Conservation (phyloP, 1,284 basidiomycete species). For the Phlebopus sp. region DNA sequence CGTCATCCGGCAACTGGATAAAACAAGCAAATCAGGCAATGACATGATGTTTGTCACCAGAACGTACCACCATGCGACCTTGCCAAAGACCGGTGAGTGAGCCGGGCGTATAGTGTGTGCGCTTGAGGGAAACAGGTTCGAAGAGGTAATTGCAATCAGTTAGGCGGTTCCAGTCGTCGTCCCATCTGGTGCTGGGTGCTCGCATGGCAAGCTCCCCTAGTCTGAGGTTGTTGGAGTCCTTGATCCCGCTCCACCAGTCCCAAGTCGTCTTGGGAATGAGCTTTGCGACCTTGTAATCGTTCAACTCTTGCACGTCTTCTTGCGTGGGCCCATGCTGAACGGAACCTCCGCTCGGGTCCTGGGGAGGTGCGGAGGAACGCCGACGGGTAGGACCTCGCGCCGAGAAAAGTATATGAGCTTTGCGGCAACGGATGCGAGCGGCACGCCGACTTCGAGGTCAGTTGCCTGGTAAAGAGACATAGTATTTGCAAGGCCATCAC, state of each 20-base stretch:
- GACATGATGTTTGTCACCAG: background rate
- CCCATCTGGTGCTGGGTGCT: slow-evolving; percentile 45
- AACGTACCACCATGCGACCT: slow-evolving; percentile 54
- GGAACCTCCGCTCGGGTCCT: slow-evolving; percentile 42
- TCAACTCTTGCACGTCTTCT: slow-evolving; percentile 61
- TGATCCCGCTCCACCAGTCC: slow-evolving; percentile 32
- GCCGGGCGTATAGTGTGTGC: slow-evolving; percentile 49
- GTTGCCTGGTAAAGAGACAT: slow-evolving; percentile 42
- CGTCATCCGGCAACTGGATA: slow-evolving; percentile 34
- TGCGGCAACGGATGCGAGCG: slow-evolving; percentile 55
- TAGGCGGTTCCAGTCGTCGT: slow-evolving; percentile 58
- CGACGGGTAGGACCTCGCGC: slow-evolving; percentile 48
- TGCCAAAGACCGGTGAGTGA: slow-evolving; percentile 55
- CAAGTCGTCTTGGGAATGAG: slow-evolving; percentile 31
- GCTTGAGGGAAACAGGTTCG: slow-evolving; percentile 37
- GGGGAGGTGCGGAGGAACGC: slow-evolving; percentile 45
- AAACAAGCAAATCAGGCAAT: slow-evolving; percentile 9
- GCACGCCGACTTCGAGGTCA: slow-evolving; percentile 38
- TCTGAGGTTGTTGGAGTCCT: slow-evolving; percentile 35
- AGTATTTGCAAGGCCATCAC: slow-evolving; percentile 28
- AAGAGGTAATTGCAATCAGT: slow-evolving; percentile 47
- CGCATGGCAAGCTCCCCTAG: slow-evolving; percentile 22
- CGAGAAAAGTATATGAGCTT: slow-evolving; percentile 62
- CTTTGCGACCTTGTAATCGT: slow-evolving; percentile 36
- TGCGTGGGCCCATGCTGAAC: slow-evolving; percentile 42